These are phyloP conservation scores for Raffaelea ambrosiae DNA, from an alignment of 2,329 filamentous ascomycete species.

Conservation along the genomic window DNA sequence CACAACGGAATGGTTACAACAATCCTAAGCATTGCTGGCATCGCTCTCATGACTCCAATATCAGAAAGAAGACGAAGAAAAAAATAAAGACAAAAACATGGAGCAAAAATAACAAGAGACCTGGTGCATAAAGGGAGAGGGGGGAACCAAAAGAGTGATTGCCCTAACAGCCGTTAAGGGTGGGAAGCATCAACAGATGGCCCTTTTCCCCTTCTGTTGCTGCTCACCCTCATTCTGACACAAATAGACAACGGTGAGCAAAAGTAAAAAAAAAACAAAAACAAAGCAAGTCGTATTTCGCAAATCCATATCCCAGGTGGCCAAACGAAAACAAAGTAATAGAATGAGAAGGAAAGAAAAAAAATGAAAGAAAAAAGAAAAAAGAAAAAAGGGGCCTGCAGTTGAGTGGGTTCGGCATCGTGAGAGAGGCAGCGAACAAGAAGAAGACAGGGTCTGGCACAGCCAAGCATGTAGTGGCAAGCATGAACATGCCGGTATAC, in stretches of 20 bases:
- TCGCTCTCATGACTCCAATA: conserved; percentile 1
- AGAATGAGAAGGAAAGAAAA: not conserved
- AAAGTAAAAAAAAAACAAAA: not conserved
- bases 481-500: not conserved
- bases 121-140: no score
- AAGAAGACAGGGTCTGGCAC: not conserved
- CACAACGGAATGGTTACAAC: no score
- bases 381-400: not conserved
- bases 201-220: not conserved
- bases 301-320: not conserved
- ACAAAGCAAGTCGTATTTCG: not conserved
- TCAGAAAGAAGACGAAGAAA: not conserved
- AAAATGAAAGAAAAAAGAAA: not conserved
- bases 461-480: not conserved
- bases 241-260: not conserved
- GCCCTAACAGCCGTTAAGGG: no score
- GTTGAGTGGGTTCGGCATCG: not conserved
- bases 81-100: not conserved
- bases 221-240: not conserved
- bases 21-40: no score
- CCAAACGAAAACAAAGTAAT: not conserved
- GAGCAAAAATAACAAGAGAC: not conserved
- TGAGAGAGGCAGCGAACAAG: not conserved
- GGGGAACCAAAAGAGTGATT: no score
- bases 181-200: no score